Base-by-base conservation (phyloP, 257 asterid species). In the Nicotiana sylvestris region DNA sequence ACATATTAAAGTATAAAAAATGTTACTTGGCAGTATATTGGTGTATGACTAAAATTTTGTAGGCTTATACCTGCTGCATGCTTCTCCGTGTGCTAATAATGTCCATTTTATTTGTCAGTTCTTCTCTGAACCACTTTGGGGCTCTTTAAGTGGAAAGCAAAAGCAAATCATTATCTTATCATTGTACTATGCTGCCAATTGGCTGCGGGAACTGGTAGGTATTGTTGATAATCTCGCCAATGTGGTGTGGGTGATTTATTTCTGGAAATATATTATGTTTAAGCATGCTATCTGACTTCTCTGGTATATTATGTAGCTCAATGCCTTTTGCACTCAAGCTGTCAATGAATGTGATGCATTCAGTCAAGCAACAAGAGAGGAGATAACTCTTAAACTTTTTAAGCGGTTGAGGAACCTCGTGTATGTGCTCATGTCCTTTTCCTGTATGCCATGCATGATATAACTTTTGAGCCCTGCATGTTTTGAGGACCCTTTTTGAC, bases 201-300 rank as follows among this genome's bases (percentile, higher is more conserved):
- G 98, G 98, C 91, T 93, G 60, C 88, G 97, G 83, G 98, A 94
- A 89, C 92, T 94, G 91, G 98, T 94, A 84, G 78, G 84, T 84
- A 76, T 70, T 65, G 68, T 53, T 78, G 35, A 33, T 66, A 49
- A 29, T 72, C 53, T 79, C 49, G 30, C 67, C 49, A 35, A 12
- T 39, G 46, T 37, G 51, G 32, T n/a, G 4, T 72, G 13, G 12
- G 53, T 53, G 11, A 21, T 16, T 17, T 67, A 56, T 30, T 25
- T 72, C 61, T 46, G 79, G 27, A 21, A 13, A 46, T 77, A 46
- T 43, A 56, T 30, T 49, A 81, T 57, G 18, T 46, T 66, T 66
- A 66, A 49, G 43, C 80, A 49, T 74, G 80, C 80, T 83, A 15
- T 35, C 81, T 83, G 81, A 85, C 81, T n/a, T 57, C 43, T 83